phyloP scores from a whole-genome alignment of 2,329 filamentous ascomycete species.

The Fusarium abutilonis region DNA sequence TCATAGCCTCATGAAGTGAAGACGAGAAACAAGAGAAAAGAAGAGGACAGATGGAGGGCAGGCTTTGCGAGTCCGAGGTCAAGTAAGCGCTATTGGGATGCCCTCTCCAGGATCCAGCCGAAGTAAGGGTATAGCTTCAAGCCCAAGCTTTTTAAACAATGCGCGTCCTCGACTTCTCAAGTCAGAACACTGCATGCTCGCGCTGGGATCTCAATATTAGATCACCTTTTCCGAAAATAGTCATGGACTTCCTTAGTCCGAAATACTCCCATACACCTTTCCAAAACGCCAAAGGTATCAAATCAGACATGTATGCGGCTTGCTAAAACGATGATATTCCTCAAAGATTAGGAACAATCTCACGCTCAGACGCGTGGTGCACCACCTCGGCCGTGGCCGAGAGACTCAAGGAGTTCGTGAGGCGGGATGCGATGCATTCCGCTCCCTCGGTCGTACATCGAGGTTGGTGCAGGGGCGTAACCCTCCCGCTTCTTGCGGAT shows the following conservation, averaged over 20 bases:
- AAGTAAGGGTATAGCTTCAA: slow-evolving; percentile 35
- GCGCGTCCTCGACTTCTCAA: slow-evolving; percentile 8
- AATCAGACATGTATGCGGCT: slow-evolving; percentile 45
- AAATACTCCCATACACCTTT: slow-evolving; percentile 45
- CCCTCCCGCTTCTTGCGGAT: slow-evolving; percentile 80
- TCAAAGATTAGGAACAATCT: slow-evolving; percentile 16
- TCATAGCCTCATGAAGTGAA: slow-evolving; percentile 50
- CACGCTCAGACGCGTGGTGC: slow-evolving; percentile 61
- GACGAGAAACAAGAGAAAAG: slow-evolving; percentile 28
- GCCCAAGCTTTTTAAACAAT: slow-evolving; percentile 21
- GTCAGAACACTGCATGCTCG: slow-evolving; percentile 21
- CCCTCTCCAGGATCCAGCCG: slow-evolving; percentile 37
- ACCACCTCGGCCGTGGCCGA: slow-evolving; percentile 59
- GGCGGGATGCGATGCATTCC: slow-evolving; percentile 70
- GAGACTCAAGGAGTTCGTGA: slow-evolving; percentile 65
- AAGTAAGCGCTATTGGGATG: slow-evolving; percentile 11
- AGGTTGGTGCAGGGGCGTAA: slow-evolving; percentile 79
- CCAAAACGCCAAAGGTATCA: slow-evolving; percentile 52
- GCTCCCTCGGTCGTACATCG: slow-evolving; percentile 67
- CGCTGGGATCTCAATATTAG: slow-evolving; percentile 25
- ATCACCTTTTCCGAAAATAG: slow-evolving; percentile 34
- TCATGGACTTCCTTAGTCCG: slow-evolving; percentile 32
- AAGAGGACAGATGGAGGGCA: slow-evolving; percentile 20
- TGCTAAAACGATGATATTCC: slow-evolving; percentile 43
- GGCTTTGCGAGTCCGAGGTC: slow-evolving; percentile 12